phyloP scores from a whole-genome alignment of 1,284 basidiomycete genomes.

The Apiotrichum veenhuisii region DNA sequence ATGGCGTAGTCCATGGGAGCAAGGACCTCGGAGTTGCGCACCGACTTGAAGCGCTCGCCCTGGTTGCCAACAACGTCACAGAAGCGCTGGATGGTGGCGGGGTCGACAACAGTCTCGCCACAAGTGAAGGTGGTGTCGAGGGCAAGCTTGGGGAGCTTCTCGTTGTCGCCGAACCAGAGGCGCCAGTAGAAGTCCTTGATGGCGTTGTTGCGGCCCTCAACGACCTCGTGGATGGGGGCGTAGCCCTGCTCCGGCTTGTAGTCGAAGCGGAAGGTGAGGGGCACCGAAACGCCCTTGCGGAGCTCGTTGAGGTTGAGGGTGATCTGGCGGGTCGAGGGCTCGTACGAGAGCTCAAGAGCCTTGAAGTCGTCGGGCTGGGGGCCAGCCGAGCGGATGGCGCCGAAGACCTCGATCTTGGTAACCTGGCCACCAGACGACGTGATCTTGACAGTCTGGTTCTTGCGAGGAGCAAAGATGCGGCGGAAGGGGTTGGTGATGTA shows the following conservation, averaged over 20 bases:
- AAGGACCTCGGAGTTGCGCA: slow-evolving; percentile 63
- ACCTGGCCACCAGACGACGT: slow-evolving; percentile 48
- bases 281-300: slow-evolving; percentile 69
- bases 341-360: slow-evolving; percentile 71
- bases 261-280: slow-evolving; percentile 74
- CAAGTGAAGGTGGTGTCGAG: slow-evolving; percentile 73
- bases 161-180: slow-evolving; percentile 87
- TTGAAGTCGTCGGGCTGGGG: slow-evolving; percentile 72
- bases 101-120: slow-evolving; percentile 74
- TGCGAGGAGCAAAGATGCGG: slow-evolving; percentile 78
- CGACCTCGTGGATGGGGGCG: slow-evolving; percentile 89
- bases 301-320: slow-evolving; percentile 80
- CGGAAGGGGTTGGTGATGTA: slow-evolving; percentile 88
- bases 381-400: slow-evolving; percentile 65
- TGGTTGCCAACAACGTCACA: slow-evolving; percentile 92
- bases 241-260: slow-evolving; percentile 87
- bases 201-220: slow-evolving; percentile 75
- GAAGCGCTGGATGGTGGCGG: slow-evolving; percentile 76
- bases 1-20: slow-evolving; percentile 99
- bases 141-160: slow-evolving; percentile 67
- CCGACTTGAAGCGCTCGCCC: slow-evolving; percentile 78
- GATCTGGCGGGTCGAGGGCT: slow-evolving; percentile 58
- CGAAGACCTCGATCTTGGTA: slow-evolving; percentile 62
- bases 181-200: slow-evolving; percentile 98
- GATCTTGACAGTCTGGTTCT: slow-evolving; percentile 71